phyloP scores from a whole-genome alignment of 2,329 filamentous ascomycete genomes.

The Aspergillus uvarum region DNA sequence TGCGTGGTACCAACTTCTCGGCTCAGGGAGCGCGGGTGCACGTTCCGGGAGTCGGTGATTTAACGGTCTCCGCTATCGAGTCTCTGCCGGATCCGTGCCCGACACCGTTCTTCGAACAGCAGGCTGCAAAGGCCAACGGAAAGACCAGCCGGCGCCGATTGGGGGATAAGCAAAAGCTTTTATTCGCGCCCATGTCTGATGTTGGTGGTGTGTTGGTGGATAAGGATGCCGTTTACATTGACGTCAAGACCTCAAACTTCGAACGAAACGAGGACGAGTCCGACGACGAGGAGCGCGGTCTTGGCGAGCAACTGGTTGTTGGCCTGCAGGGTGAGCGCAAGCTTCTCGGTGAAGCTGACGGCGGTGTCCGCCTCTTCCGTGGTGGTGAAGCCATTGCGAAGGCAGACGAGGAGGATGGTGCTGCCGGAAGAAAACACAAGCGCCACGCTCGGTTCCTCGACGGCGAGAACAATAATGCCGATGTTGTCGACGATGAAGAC shows the following conservation, averaged over 20 bases:
- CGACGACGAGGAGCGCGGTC: slow-evolving; percentile 70
- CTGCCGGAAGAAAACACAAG: slow-evolving; percentile 56
- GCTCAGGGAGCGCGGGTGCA: slow-evolving; percentile 83
- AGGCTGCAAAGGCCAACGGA: slow-evolving; percentile 76
- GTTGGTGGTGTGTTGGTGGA: slow-evolving; percentile 94
- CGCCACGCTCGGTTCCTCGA: slow-evolving; percentile 54
- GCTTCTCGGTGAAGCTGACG: slow-evolving; percentile 77
- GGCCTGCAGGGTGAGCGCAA: slow-evolving; percentile 79
- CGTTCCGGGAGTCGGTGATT: slow-evolving; percentile 87
- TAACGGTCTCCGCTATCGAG: slow-evolving; percentile 80
- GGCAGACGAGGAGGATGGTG: slow-evolving; percentile 56
- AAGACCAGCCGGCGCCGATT: slow-evolving; percentile 77
- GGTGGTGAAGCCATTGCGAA: slow-evolving; percentile 67
- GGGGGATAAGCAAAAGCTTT: slow-evolving; percentile 93
- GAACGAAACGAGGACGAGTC: slow-evolving; percentile 58
- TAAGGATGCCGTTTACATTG: slow-evolving; percentile 92
- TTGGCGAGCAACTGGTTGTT: slow-evolving; percentile 93
- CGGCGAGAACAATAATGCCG: slow-evolving; percentile 52
- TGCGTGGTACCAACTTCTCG: slow-evolving; percentile 91
- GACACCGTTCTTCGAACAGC: slow-evolving; percentile 86
- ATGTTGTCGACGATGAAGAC: slow-evolving; percentile 58
- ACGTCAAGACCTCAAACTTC: slow-evolving; percentile 71
- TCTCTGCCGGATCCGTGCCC: slow-evolving; percentile 90
- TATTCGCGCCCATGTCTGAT: slow-evolving; percentile 98
- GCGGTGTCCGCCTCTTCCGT: slow-evolving; percentile 82